Percentiles rank a stretch among this genome's conserved stretches.
phyloP scores from a whole-genome alignment of 306 rosid species.

The Pyrus communis region DNA sequence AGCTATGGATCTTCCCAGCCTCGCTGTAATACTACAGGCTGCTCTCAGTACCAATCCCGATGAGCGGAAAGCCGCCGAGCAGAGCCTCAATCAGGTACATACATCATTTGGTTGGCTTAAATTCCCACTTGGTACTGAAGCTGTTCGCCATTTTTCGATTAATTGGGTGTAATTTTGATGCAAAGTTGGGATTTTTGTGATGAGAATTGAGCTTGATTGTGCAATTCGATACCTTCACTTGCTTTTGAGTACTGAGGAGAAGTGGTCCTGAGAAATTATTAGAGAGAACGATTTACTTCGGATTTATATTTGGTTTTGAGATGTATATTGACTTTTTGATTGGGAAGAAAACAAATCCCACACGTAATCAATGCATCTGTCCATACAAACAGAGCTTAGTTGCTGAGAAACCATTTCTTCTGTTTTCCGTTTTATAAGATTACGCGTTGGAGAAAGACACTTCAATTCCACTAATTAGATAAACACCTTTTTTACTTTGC shows the following conservation, averaged over 20 bases:
- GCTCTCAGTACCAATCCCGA: slow-evolving; percentile 89
- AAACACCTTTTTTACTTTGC: neutral
- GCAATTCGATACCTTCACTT: neutral
- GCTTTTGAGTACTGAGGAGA: neutral
- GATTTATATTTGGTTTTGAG: neutral
- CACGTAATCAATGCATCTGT: no score
- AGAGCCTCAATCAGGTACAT: slow-evolving; percentile 76
- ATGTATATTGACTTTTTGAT: neutral
- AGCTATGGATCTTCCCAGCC: slow-evolving; percentile 76
- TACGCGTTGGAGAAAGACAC: neutral
- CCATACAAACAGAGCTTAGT: no score
- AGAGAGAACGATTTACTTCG: no score
- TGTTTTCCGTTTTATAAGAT: neutral
- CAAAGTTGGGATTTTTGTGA: neutral
- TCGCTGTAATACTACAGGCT: slow-evolving; percentile 64
- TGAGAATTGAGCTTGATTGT: neutral
- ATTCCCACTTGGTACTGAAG: neutral
- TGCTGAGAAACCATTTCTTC: neutral
- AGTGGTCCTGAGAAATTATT: neutral
- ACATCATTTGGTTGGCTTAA: neutral
- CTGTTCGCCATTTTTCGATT: neutral
- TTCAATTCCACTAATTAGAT: neutral
- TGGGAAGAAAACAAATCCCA: no score
- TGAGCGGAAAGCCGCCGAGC: slow-evolving; percentile 93
- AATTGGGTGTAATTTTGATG: neutral